Evolutionary conservation across 2,329 filamentous ascomycete genomes (phyloP), one percentile per base, ranked within the genome.

Genomic region (Xylariaceae sp.): DNA sequence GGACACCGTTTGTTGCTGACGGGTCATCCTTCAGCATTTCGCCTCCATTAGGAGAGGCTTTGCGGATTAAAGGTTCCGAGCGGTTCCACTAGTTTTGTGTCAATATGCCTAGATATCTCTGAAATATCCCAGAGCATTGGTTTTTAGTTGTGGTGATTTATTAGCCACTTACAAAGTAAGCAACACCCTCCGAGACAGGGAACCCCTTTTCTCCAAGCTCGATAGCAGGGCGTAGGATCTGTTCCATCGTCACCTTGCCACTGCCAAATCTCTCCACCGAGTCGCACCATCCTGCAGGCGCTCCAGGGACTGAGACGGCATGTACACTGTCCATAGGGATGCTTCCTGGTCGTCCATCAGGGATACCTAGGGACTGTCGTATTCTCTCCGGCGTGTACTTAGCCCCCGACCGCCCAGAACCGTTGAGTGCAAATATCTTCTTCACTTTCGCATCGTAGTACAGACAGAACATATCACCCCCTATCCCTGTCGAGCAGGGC

Each of bases 381-480:
- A 95, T 76, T 23, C 73, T 75, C 42, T 89, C 83, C 1, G 94
- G 74, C 0, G 83, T 86, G 52, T 72, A 82, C 29, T 84, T 81
- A 41, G 69, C 74, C 4, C 87, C 83, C 3, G 89, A 81, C 22
- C 93, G 83, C n/a, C 93, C 93, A 1, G 91, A 96, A 17, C 91
- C 93, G 66, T 98, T 98, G 66, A 97, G 72, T 8, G 90, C 88
- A 44, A 83, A 85, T 7, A 97, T 85, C 52, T 86, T 86, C 62
- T 86, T 86, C 0, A 84, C 88, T 56, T 85, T 79, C 34, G 89
- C 88, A 63, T 94, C 80, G 72, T 92, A 97, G 74, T 82, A 96
- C 27, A 97, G 80, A 66, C 91, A 91, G 70, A 97, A 98, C 83
- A 95, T 90, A 69, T 98, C 93, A 52, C 93, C 93, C 46, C 93